Base-by-base conservation (phyloP, 2,329 filamentous ascomycete genomes). In the Clarireedia monteithiana region DNA sequence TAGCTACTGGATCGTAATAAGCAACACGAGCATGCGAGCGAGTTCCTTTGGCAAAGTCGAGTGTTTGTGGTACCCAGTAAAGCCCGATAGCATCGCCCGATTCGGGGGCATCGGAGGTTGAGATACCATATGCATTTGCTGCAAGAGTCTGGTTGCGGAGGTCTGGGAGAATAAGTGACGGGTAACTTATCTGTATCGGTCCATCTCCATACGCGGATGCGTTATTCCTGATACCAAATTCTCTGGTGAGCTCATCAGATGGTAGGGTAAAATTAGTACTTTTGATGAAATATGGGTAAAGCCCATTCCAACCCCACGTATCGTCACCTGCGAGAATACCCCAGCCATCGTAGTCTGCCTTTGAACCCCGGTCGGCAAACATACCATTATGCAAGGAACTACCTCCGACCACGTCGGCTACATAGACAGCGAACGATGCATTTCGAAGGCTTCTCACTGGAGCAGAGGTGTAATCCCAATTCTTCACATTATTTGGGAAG, bases 351-450 rank as follows among this genome's bases (percentile, higher is more conserved):
- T 73, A 72, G 34, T 62, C 62, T 15, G 55, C 59, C 38, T 34
- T 55, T 20, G 59, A 56, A 12, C 60, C 62, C 46, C 61, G 51
- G 17, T 58, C 58, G 59, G 59, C 61, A 40, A 58, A 64, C 63
- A 73, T 70, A 17, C 69, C 72, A 62, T 76, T 75, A 45, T 75
- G 62, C 5, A 69, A 65, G 9, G 67, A 71, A 7, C 73, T 70
- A 3, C 74, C 74, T 23, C 73, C 72, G 48, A 59, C 51, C 39
- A 57, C 61, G 40, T 62, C 52, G 4, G 54, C 63, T 53, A 61
- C 60, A 44, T 50, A 50, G 2, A 50, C 48, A 14, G 6, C 2
- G 17, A 50, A 50, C 3, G 36, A 17, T 42, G 24, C 38, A 17
- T 50, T 50, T 20, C 12, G 14, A 12, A 50, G 48, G 14, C 14